Base-by-base conservation (phyloP, 768 basidiomycete species). In the Lactarius evosmus region DNA sequence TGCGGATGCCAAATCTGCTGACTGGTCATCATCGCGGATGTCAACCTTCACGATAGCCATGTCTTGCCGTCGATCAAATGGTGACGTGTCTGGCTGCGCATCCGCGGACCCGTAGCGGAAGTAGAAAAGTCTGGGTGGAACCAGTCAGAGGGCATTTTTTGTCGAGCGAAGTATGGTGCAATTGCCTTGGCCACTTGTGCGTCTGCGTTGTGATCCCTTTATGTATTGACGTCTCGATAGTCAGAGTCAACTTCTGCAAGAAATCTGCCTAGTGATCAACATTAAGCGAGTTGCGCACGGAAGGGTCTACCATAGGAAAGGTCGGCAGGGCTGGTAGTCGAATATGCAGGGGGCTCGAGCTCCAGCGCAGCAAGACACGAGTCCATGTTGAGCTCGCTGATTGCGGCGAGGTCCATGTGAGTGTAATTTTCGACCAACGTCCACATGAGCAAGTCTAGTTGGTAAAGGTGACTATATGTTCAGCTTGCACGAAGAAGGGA, bases 361-460 rank as follows among this genome's bases (percentile, higher is more conserved):
- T 76, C 71, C 58, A 87, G 78, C 0, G 79, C 79, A 2, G 78
- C 74, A 29, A 88, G 72, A 6, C 80, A 74, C 12, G 80, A 77
- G 34, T 81, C 81, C 44, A 84, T 82, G 34, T 82, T 78, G 25
- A 91, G 79, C 40, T 83, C 80, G 36, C 81, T 78, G 12, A 89
- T 70, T 16, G 80, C 77, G 6, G 84, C 87, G 12, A 88, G 75
- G 67, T 91, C 89, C 78, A 91, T 80, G 67, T 88, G 83, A 2
- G 83, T 81, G 70, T 86, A 89, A 50, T 87, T 78, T 71, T 89
- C 88, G 51, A 87, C 76, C 49, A 89, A 72, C 30, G 79, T 78
- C 80, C 82, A 85, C 58, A 88, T 73, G 5, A 79, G 74, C 34
- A 75, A 74, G 11, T 79, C 86, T n/a, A n/a, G n/a, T 86, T 66